These are phyloP conservation scores for Fraxinus sp. DNA, from an alignment of 305 asterid genomes.

Conservation along the genomic window DNA sequence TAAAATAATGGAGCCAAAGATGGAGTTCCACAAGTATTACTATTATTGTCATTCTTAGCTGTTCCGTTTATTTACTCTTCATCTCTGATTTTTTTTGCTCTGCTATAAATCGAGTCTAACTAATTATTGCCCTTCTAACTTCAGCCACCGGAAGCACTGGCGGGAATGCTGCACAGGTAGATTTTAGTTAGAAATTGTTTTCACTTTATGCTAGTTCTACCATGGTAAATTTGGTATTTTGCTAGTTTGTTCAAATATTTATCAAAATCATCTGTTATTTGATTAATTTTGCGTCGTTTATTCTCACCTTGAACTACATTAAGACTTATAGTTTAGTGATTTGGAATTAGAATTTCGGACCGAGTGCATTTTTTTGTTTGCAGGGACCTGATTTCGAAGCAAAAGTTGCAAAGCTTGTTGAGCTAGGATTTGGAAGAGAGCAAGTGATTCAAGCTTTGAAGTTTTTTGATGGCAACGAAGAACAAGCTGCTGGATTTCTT, in stretches of 20 bases:
- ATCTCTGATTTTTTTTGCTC: not conserved
- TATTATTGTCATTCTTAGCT: not conserved
- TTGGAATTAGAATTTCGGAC: not conserved
- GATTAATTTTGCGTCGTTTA: not conserved
- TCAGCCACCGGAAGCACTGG: slow-evolving; percentile 50
- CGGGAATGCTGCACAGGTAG: slow-evolving; percentile 51
- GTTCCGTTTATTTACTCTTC: not conserved
- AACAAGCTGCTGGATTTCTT: slow-evolving; percentile 89
- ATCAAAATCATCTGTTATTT: slow-evolving; percentile 1
- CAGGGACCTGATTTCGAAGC: slow-evolving; percentile 85
- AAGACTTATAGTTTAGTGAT: not conserved
- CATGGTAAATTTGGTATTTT: not conserved
- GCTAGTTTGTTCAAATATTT: not conserved
- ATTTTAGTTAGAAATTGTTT: not conserved
- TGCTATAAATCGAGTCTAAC: slow-evolving; percentile 2
- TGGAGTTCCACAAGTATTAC: not conserved
- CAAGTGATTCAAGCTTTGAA: slow-evolving; percentile 80
- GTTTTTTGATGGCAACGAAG: slow-evolving; percentile 82
- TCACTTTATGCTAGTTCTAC: slow-evolving; percentile 4
- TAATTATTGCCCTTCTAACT: slow-evolving; percentile 20
- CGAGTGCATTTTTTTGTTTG: slow-evolving; percentile 8
- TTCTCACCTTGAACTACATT: not conserved
- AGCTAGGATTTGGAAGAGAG: slow-evolving; percentile 87
- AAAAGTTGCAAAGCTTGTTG: slow-evolving; percentile 78
- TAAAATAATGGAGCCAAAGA: not conserved